Evolutionary conservation across 2,329 filamentous ascomycete genomes (phyloP), one percentile per base, ranked within the genome.

Genomic region (Sporothrix variecibatus): DNA sequence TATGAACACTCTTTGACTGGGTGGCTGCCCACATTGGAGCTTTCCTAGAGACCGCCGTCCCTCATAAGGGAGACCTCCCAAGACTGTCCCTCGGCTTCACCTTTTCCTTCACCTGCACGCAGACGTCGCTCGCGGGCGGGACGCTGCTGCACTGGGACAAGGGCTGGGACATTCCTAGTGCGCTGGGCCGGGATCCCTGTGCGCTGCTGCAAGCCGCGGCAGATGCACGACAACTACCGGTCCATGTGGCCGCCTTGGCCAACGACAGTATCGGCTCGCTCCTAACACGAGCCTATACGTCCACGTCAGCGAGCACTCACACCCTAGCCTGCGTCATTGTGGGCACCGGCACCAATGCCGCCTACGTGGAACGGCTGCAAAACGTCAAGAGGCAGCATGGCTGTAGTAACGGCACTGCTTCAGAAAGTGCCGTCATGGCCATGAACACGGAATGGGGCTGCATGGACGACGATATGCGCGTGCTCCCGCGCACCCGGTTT

Each of bases 391-490:
- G 67, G 9, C 2, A 28, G 1, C 38, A 56, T 6, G 56, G 34
- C 4, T 34, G 34, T 8, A 34, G 34, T 8, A 34, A 34, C 34
- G 2, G 34, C 34, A 34, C 34, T 34, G 34, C 34, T 34, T 34
- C 34, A 34, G 34, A 34, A 34, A 34, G 34, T 0, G 94, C 94
- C 67, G 90, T 97, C 78, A 98, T 98, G 96, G 94, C 98, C 74
- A 89, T 99, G 83, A 98, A 98, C 84, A 95, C 93, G 0, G 96
- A 99, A 85, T 99, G 96, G 96, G 96, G 96, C 76, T 97, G 94
- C 74, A 98, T 98, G 79, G 96, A 99, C 83, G 98, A 98, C 84
- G 89, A 92, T 77, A 89, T 98, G 77, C 93, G 91, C 78, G 93
- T 97, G 34, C 87, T 98, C 53, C 95, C 95, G 60, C 91, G 90